Conservation (phyloP, 2,329 filamentous ascomycete species). For the Neofusicoccum umdonicola region DNA sequence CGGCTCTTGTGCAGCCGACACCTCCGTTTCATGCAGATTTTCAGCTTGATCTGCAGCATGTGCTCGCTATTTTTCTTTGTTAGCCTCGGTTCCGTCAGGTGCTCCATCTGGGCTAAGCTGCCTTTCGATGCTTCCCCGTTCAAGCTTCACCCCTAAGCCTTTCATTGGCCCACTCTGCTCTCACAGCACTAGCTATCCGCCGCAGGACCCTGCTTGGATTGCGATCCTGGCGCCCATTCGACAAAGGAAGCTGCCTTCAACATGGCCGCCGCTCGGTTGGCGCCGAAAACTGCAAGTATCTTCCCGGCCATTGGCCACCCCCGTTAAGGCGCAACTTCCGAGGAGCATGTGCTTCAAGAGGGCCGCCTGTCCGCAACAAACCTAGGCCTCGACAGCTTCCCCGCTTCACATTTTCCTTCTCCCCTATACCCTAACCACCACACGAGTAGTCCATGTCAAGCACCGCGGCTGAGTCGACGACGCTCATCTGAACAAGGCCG, state of each 20-base stretch:
- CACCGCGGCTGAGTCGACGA: neutral
- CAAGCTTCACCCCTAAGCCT: neutral
- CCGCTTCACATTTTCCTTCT: neutral
- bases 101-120: neutral
- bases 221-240: neutral
- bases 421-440: neutral
- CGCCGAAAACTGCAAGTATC: constrained; percentile 7
- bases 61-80: neutral
- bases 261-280: neutral
- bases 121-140: neutral
- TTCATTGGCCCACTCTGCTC: neutral
- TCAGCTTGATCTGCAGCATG: constrained; percentile 9
- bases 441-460: neutral
- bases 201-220: neutral
- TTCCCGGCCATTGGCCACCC: neutral
- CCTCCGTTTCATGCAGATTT: constrained; percentile 2
- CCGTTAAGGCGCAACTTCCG: neutral
- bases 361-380: neutral
- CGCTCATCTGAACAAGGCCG: neutral
- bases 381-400: constrained; percentile 1
- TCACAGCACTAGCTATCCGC: neutral
- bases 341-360: constrained; percentile 13
- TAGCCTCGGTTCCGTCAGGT: constrained; percentile 1
- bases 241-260: neutral
- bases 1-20: constrained; percentile 2